A percentile compares a stretch with the other conserved stretches of the same genome.
Evolutionary conservation across 345 rosid species (phyloP).

Genomic region (Rhodamnia rubescens): DNA sequence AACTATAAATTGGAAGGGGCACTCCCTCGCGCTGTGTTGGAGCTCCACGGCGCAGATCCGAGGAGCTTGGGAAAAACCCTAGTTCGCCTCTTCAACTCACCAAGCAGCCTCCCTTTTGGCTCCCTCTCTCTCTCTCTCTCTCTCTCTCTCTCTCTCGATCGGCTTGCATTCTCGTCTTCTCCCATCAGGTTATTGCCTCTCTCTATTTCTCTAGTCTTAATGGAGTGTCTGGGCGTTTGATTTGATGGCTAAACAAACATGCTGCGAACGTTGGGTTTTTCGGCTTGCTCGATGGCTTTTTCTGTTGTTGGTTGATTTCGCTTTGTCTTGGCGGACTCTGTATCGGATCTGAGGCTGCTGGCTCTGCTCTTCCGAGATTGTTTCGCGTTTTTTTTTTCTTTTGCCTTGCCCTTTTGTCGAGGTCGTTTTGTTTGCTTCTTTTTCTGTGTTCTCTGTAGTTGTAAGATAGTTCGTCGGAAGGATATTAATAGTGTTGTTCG

Average conservation of each 20-base stretch:
- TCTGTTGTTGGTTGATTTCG: background rate
- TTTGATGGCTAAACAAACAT: background rate
- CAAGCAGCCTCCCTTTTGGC: too few species aligned
- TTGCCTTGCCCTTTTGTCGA: background rate
- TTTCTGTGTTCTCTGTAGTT: background rate
- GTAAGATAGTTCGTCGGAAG: background rate
- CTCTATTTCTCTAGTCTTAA: background rate
- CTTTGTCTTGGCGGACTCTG: background rate
- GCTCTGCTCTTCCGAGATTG: background rate
- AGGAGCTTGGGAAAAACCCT: slow-evolving; percentile 67
- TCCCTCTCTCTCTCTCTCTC: background rate
- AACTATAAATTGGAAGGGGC: background rate
- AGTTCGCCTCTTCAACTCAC: background rate
- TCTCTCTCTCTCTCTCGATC: background rate
- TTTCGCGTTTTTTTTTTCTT: background rate
- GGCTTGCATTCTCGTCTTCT: background rate
- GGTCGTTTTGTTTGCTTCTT: background rate
- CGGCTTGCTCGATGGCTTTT: background rate
- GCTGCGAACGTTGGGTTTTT: background rate
- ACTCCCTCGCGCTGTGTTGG: background rate
- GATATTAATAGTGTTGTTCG: background rate
- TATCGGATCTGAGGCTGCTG: background rate
- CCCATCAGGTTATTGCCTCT: background rate
- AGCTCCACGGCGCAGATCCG: slow-evolving; percentile 96
- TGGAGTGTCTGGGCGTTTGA: background rate